These are phyloP conservation scores for Marchantia paleacea DNA, from an alignment of 225 moss, liverwort and hornwort genomes.

Conservation along the genomic window DNA sequence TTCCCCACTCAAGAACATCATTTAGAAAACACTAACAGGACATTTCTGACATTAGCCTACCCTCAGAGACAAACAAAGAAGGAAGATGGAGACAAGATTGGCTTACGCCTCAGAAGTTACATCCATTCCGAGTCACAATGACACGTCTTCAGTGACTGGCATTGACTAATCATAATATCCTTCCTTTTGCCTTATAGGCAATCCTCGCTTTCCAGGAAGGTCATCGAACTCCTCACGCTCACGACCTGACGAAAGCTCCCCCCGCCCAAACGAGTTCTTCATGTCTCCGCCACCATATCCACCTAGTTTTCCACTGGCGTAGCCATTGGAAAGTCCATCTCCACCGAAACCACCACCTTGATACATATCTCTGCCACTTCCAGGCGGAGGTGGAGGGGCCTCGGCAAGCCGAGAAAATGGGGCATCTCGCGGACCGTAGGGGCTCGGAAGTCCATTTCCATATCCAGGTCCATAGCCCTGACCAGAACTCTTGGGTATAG, in stretches of 20 bases:
- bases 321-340: slow-evolving; percentile 51
- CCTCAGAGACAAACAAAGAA: background rate
- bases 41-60: background rate
- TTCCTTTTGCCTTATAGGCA: slow-evolving; percentile 64
- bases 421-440: slow-evolving; percentile 60
- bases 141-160: background rate
- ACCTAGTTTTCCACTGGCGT: slow-evolving; percentile 48
- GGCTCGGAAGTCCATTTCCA: slow-evolving; percentile 60
- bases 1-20: slow-evolving; percentile 6
- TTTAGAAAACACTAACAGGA: background rate
- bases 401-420: slow-evolving; percentile 97
- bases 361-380: slow-evolving; percentile 40
- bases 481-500: slow-evolving; percentile 55
- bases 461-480: slow-evolving; percentile 61
- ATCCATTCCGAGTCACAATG: slow-evolving; percentile 4
- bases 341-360: slow-evolving; percentile 53
- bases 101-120: slow-evolving; percentile 22
- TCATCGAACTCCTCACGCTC: slow-evolving; percentile 58
- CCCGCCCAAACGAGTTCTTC: slow-evolving; percentile 60
- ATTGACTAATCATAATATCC: slow-evolving; percentile 39
- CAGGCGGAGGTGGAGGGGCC: slow-evolving; percentile 52
- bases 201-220: slow-evolving; percentile 84
- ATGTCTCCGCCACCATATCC: slow-evolving; percentile 58
- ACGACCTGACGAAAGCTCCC: slow-evolving; percentile 37
- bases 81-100: slow-evolving; percentile 10